These are phyloP conservation scores for Thalia dealbata DNA, from an alignment of 176 grass and related monocot genomes.

Conservation along the genomic window DNA sequence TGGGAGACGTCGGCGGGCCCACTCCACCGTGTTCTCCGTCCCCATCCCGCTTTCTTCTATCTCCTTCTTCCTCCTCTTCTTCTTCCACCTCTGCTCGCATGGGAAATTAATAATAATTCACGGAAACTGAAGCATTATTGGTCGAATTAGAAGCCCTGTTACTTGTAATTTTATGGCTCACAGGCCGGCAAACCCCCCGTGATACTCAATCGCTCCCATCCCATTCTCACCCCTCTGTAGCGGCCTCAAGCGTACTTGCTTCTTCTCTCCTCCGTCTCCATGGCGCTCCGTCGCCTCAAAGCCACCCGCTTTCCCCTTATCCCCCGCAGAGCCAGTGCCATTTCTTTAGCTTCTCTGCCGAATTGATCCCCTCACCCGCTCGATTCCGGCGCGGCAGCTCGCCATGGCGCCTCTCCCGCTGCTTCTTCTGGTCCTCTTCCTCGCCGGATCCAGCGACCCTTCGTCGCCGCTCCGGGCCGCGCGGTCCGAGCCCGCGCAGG, in stretches of 20 bases:
- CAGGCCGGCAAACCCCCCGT: neutral
- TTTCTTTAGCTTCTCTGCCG: neutral
- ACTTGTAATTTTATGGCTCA: neutral
- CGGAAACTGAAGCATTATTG: neutral
- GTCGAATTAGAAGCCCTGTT: too few species aligned
- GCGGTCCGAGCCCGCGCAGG: constrained; percentile 34
- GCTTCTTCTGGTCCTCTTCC: neutral
- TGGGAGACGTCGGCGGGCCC: too few species aligned
- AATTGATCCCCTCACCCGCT: neutral
- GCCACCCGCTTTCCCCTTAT: neutral
- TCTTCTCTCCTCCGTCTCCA: neutral
- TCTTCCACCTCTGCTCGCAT: neutral
- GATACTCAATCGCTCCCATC: neutral
- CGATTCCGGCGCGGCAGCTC: neutral
- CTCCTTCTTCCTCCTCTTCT: neutral
- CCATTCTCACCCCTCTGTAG: neutral
- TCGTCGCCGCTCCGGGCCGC: neutral
- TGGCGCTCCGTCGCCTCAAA: neutral
- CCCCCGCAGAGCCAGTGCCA: neutral
- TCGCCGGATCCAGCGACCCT: neutral
- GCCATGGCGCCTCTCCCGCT: constrained; percentile 3
- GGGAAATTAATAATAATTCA: neutral
- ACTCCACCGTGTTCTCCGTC: too few species aligned
- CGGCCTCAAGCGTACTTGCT: too few species aligned
- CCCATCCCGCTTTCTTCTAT: too few species aligned